phyloP scores from a whole-genome alignment of 495 filamentous ascomycete species.

The Trichocladium antarcticum region DNA sequence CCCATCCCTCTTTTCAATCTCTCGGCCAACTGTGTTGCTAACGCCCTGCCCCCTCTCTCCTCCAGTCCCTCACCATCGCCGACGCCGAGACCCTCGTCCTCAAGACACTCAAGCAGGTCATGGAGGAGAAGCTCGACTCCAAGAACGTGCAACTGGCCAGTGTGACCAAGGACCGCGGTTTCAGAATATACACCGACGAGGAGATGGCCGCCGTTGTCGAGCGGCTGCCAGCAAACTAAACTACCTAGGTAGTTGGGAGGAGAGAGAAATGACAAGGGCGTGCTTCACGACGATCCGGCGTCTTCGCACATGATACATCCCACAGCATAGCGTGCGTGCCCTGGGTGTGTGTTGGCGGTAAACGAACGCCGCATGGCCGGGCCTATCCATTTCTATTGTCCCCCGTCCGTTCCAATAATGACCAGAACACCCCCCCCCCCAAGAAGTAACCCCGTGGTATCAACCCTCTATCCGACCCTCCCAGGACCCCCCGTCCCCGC shows the following conservation, averaged over 20 bases:
- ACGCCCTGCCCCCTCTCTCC: background rate
- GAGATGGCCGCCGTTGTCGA: constrained; percentile 90
- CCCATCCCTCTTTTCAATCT: background rate
- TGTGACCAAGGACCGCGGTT: constrained; percentile 93
- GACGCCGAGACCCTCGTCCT: constrained; percentile 92
- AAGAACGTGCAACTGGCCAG: constrained; percentile 98
- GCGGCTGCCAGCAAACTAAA: constrained; percentile 49
- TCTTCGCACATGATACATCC: too few relatives aligned
- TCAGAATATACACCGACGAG: constrained; percentile 93
- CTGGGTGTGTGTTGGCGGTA: too few relatives aligned
- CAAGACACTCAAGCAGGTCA: constrained; percentile 98
- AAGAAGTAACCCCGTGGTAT: background rate
- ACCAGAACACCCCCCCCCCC: too few relatives aligned
- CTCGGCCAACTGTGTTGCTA: too few relatives aligned
- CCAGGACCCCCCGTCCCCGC: constrained; percentile 13
- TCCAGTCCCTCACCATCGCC: constrained; percentile 70
- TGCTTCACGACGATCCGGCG: background rate
- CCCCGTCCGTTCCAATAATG: too few relatives aligned
- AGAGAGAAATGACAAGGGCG: background rate
- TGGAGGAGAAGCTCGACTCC: constrained; percentile 98
- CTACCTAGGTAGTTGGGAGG: background rate
- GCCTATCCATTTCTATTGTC: too few relatives aligned
- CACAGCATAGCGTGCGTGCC: too few relatives aligned
- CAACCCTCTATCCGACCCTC: too few relatives aligned
- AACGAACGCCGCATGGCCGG: too few relatives aligned